Percentiles rank a stretch among this genome's conserved stretches.
These are phyloP conservation scores for Aspergillus pseudoviridinutans DNA, from an alignment of 2,329 filamentous ascomycete species.

Conservation along the genomic window DNA sequence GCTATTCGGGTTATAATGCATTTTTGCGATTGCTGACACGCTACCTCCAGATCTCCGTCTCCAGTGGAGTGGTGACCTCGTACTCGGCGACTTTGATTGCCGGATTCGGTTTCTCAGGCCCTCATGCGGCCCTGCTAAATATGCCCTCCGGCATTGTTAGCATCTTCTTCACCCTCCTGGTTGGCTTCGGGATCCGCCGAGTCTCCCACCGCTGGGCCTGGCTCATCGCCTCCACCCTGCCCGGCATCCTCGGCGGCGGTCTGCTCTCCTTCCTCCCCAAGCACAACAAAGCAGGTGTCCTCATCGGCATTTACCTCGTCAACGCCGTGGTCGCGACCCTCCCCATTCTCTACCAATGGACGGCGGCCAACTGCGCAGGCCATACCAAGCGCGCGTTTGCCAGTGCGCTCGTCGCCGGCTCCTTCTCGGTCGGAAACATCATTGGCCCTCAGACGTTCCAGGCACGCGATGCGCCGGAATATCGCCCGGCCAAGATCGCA, in stretches of 20 bases:
- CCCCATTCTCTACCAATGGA: constrained; percentile 46
- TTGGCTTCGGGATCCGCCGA: constrained; percentile 38
- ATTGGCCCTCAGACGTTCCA: constrained; percentile 46
- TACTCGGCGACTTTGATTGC: constrained; percentile 42
- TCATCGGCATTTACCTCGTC: constrained; percentile 45
- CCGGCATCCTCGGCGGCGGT: constrained; percentile 44
- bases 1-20: neutral
- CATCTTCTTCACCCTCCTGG: constrained; percentile 39
- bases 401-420: constrained; percentile 44
- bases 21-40: neutral
- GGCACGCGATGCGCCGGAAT: constrained; percentile 41
- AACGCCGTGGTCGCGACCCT: constrained; percentile 43
- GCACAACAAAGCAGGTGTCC: constrained; percentile 39
- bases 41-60: constrained; percentile 3
- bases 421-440: constrained; percentile 45
- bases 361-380: constrained; percentile 47
- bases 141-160: constrained; percentile 42
- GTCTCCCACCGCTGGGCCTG: constrained; percentile 40
- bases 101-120: constrained; percentile 42
- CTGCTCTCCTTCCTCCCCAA: constrained; percentile 35
- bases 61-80: constrained; percentile 45
- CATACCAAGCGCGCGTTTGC: constrained; percentile 49
- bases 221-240: constrained; percentile 43
- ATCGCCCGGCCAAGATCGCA: constrained; percentile 39
- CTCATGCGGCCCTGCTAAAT: constrained; percentile 43